Base-by-base conservation (phyloP, 805 yeast genomes). In the Myxozyma melibiosi region DNA sequence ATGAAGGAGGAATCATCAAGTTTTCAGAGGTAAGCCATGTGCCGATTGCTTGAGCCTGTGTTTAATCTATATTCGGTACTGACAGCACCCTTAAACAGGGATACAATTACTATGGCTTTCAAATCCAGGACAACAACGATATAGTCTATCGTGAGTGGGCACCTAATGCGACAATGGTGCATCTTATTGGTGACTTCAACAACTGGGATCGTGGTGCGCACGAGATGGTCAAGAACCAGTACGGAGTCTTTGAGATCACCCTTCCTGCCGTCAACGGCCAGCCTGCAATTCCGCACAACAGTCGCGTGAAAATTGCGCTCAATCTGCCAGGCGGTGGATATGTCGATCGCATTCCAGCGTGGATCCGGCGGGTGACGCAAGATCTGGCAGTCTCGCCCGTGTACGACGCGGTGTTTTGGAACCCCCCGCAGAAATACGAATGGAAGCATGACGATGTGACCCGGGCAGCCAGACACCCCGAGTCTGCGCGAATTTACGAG, bases 371-470 rank as follows among this genome's bases (percentile, higher is more conserved):
- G 51, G 96, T 96, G 9, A 88, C 94, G 2, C 86, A 83, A 66
- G 75, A 78, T 54, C 69, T 74, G 5, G 69, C 80, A 8, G 74
- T 72, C 14, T 71, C 76, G 27, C 75, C 79, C 3, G 68, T 72
- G 41, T 92, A 88, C 70, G 97, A 94, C 64, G 96, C 92, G 6
- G 78, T 96, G 52, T 92, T 89, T 72, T 92, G 98, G 98, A 88
- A 92, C 70, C 97, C 97, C 0, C 69, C 76, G 1, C 61, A 74
- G 24, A 71, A 72, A 16, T 88, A 89, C 70, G 53, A 66, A 27
- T 89, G 88, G 75, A 80, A 84, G 70, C 71, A 88, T 70, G 51
- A 71, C 34, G 20, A 18, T 25, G 20, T 24, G 5, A 28, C 50
- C 14, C 55, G 62, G 16, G 53, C 55, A 7, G 8, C 24, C 24